Conservation (phyloP, 2,329 filamentous ascomycete genomes). For the Sphaerostilbella broomeana region DNA sequence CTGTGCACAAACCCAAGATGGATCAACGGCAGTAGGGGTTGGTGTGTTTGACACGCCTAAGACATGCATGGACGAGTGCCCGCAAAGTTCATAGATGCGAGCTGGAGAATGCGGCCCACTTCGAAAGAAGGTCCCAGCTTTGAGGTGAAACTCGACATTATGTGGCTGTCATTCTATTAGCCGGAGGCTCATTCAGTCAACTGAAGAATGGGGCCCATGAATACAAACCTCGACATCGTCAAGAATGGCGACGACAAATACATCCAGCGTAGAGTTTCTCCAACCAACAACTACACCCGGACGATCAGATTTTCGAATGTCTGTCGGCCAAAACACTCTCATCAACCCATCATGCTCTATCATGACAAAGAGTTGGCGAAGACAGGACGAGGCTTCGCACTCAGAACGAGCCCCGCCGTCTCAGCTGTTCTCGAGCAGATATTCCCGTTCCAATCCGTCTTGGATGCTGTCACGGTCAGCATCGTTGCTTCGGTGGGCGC, state of each 20-base stretch:
- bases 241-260: slow-evolving; percentile 83
- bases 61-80: slow-evolving; percentile 74
- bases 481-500: not conserved
- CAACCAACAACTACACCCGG: slow-evolving; percentile 90
- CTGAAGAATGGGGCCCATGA: not conserved
- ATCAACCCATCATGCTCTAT: slow-evolving; percentile 79
- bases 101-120: slow-evolving; percentile 72
- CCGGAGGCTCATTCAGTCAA: not conserved
- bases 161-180: slow-evolving; percentile 46
- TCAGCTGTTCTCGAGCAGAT: slow-evolving; percentile 90
- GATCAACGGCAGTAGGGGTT: slow-evolving; percentile 46
- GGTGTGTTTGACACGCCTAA: slow-evolving; percentile 72
- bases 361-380: slow-evolving; percentile 45
- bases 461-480: slow-evolving; percentile 58
- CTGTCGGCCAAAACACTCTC: slow-evolving; percentile 97
- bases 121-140: slow-evolving; percentile 74
- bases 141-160: slow-evolving; percentile 82
- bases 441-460: slow-evolving; percentile 71
- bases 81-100: slow-evolving; percentile 79
- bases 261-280: slow-evolving; percentile 84
- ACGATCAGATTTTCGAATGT: slow-evolving; percentile 63
- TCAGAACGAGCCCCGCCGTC: slow-evolving; percentile 91
- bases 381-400: slow-evolving; percentile 17
- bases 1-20: slow-evolving; percentile 61
- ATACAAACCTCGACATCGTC: slow-evolving; percentile 81